Evolutionary conservation across 2,329 filamentous ascomycete species (phyloP).

Genomic region (Pseudomassariella vexata): DNA sequence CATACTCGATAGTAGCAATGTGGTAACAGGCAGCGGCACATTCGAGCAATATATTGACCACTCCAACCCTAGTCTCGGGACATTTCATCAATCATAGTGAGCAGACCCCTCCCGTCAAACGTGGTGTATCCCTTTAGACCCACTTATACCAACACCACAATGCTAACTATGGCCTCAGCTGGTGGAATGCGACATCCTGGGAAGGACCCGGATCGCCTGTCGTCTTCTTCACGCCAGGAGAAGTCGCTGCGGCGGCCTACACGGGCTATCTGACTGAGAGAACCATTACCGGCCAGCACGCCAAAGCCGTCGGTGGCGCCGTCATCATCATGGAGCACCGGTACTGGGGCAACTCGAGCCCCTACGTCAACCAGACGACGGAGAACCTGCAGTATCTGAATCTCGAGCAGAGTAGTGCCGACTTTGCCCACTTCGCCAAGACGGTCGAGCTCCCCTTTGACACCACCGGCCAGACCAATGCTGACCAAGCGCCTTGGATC

Average conservation of each 20-base stretch:
- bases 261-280: conserved; percentile 43
- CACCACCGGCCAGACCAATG: conserved; percentile 37
- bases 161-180: no score
- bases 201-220: conserved; percentile 48
- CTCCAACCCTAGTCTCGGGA: conserved; percentile 45
- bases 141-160: no score
- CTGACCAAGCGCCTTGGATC: conserved; percentile 50
- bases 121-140: no score
- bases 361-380: conserved; percentile 42
- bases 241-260: conserved; percentile 39
- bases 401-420: conserved; percentile 45
- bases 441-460: conserved; percentile 49
- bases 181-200: conserved; percentile 44
- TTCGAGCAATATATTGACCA: conserved; percentile 57
- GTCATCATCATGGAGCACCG: conserved; percentile 52
- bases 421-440: conserved; percentile 49
- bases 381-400: conserved; percentile 49
- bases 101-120: no score
- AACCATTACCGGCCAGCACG: conserved; percentile 43
- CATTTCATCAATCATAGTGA: conserved; percentile 49
- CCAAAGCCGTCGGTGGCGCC: conserved; percentile 46
- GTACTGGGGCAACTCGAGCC: conserved; percentile 52
- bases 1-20: conserved; percentile 9
- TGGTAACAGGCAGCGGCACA: conserved; percentile 11
- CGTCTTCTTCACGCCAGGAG: conserved; percentile 47